Base-by-base conservation (phyloP, 2,329 filamentous ascomycete species). In the Penicillium aurantiogriseum region DNA sequence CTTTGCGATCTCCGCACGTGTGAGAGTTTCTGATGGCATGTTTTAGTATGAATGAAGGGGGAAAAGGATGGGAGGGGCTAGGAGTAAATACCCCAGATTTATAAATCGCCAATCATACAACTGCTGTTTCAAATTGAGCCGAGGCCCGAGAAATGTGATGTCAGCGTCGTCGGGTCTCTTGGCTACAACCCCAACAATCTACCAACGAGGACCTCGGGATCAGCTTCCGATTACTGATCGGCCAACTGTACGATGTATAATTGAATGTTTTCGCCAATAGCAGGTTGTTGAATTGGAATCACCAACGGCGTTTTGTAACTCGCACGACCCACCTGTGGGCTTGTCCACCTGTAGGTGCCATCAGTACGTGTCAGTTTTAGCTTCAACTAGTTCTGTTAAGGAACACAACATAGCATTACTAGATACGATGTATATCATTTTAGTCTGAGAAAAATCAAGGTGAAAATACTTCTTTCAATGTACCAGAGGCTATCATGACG, bases 1-100 rank as follows among this genome's bases (percentile, higher is more conserved):
- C 73, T 88, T 84, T 61, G 88, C 87, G 66, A 94, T 89, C 74
- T 91, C 76, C 42, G 75, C 79, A 66, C 81, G 80, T 51, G 79
- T 78, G 51, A 81, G 64, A 17, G 61, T 67, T 61, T 71, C 40
- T 9, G 65, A 55, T 5, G 64, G 47, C 64, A 68, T 68, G 5
- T 38, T 60, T 56, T 17, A 11, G 44, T 36, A 11, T 29, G 23
- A 19, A 35, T 33, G 9, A 40, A 17, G 29, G 15, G 15, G 33
- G 10, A 42, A 31, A 31, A 56, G 43, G 51, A 44, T n/a, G 40
- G 39, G 42, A 27, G 38, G 45, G 49, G 11, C 3, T 35, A 46
- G n/a, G 4, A 43, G 36, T 42, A 44, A 50, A 42, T 63, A 58
- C 60, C 60, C 60, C 62, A 38, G 60, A 53, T 50, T 50, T 59